Evolutionary conservation across 176 grass and related monocot genomes (phyloP).

Genomic region (Neostapfia colusana): DNA sequence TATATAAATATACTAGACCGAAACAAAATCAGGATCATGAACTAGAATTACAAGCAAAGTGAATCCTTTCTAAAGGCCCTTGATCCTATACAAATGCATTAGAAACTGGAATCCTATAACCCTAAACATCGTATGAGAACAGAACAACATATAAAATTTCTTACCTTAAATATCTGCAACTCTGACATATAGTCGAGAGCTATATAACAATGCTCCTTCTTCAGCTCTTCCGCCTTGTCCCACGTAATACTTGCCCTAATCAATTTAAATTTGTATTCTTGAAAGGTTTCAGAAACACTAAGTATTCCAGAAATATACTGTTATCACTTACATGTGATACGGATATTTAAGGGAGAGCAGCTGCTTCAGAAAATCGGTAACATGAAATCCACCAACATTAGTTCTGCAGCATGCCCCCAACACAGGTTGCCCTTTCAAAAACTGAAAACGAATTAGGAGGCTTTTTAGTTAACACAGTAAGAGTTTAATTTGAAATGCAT

Average conservation of each 20-base stretch:
- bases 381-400: conserved; percentile 82
- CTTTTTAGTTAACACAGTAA: conserved; percentile 16
- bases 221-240: conserved; percentile 94
- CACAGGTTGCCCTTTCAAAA: conserved; percentile 89
- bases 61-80: conserved; percentile 10
- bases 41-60: conserved; percentile 5
- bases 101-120: conserved; percentile 6
- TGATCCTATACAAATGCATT: conserved; percentile 26
- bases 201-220: conserved; percentile 93
- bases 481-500: conserved; percentile 33
- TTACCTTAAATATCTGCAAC: conserved; percentile 83
- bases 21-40: conserved; percentile 8
- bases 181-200: conserved; percentile 75
- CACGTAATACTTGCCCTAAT: conserved; percentile 86
- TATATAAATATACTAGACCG: background rate
- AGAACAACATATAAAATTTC: conserved; percentile 13
- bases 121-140: conserved; percentile 22
- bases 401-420: conserved; percentile 81
- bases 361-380: conserved; percentile 95
- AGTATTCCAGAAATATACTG: conserved; percentile 37
- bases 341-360: conserved; percentile 97
- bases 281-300: conserved; percentile 25
- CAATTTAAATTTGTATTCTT: conserved; percentile 28
- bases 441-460: conserved; percentile 52
- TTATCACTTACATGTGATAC: conserved; percentile 70